Evolutionary conservation across 148 eudicot genomes (phyloP).

Genomic region (Arbutus unedo): DNA sequence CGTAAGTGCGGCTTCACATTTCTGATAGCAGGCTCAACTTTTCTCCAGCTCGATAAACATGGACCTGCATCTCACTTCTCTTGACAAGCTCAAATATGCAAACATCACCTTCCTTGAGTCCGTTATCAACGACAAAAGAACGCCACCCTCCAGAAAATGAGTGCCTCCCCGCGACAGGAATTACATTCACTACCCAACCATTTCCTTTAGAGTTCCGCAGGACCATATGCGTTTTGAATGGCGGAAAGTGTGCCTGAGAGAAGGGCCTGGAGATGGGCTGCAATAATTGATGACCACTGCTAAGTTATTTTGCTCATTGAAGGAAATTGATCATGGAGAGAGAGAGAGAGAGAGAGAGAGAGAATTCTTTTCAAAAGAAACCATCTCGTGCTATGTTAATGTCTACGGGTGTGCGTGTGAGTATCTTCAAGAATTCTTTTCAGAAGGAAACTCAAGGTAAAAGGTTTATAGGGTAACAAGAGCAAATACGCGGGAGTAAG

Average conservation of each 20-base stretch:
- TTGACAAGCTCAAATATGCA: slow-evolving; percentile 16
- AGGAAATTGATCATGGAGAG: not conserved
- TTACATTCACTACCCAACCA: slow-evolving; percentile 3
- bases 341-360: not conserved
- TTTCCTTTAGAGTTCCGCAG: slow-evolving; percentile 3
- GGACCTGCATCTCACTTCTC: not conserved
- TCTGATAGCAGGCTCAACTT: slow-evolving; percentile 3
- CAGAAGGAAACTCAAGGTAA: not conserved
- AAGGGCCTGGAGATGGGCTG: not conserved
- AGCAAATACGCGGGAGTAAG: not conserved
- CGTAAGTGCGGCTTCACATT: not conserved
- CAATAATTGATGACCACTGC: not conserved
- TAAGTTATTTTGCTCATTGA: not conserved
- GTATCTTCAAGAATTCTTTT: not conserved
- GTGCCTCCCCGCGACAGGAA: not conserved
- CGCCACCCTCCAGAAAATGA: slow-evolving; percentile 9
- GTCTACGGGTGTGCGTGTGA: not conserved
- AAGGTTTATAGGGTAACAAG: not conserved
- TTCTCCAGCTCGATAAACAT: not conserved
- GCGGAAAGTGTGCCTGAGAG: slow-evolving; percentile 1
- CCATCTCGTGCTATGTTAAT: not conserved
- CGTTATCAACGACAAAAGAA: not conserved
- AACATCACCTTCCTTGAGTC: slow-evolving; percentile 8
- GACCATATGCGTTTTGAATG: not conserved
- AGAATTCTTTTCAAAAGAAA: not conserved